These are phyloP conservation scores for Tagetes erecta DNA, from an alignment of 129 eudicot species.

Conservation along the genomic window DNA sequence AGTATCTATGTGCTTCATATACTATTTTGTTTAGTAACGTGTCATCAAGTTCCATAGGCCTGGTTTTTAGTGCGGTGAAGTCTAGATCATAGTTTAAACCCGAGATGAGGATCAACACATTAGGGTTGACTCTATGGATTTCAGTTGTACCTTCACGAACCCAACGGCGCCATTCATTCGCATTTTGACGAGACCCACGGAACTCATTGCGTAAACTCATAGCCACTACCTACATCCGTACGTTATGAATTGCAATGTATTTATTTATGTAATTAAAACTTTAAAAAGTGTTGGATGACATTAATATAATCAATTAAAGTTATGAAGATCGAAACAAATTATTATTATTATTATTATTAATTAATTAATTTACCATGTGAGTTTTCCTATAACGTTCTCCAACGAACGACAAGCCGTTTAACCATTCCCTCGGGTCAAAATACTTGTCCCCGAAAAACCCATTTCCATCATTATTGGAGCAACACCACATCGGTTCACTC, in stretches of 20 bases:
- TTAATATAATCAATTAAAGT: neutral
- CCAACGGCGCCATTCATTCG: constrained; percentile 41
- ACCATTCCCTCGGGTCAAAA: constrained; percentile 55
- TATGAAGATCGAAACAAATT: neutral
- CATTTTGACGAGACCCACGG: constrained; percentile 62
- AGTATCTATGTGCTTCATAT: constrained; percentile 60
- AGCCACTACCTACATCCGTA: constrained; percentile 51
- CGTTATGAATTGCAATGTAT: neutral
- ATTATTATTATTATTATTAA: too few relatives aligned
- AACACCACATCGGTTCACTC: constrained; percentile 68
- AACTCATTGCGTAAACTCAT: constrained; percentile 76
- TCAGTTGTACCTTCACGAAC: constrained; percentile 50
- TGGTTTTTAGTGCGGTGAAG: constrained; percentile 29
- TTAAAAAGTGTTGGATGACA: neutral
- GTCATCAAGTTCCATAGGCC: constrained; percentile 31
- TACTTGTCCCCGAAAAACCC: constrained; percentile 61
- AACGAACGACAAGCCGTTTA: constrained; percentile 37
- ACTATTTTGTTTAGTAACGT: constrained; percentile 40
- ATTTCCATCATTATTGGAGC: constrained; percentile 56
- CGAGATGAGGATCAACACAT: constrained; percentile 50
- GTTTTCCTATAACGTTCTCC: constrained; percentile 39
- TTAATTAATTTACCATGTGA: constrained; percentile 33
- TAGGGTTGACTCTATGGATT: constrained; percentile 48
- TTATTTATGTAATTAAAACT: neutral
- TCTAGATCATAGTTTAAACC: constrained; percentile 52